Evolutionary conservation across 2,329 filamentous ascomycete genomes (phyloP).

Genomic region (Cercospora beticola): DNA sequence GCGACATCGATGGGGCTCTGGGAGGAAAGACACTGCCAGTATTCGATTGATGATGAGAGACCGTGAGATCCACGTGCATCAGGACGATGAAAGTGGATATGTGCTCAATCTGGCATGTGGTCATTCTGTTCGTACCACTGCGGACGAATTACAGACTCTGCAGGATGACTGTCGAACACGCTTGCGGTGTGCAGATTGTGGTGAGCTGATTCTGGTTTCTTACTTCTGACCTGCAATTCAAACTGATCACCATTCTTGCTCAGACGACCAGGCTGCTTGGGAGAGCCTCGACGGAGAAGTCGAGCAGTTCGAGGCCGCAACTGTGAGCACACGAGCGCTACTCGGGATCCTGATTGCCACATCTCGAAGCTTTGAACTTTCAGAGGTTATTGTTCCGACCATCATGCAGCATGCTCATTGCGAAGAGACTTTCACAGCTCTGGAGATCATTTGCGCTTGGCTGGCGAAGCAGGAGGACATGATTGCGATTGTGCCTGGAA

Average conservation of each 20-base stretch:
- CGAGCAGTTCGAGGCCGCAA: neutral
- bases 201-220: neutral
- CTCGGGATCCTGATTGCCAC: slow-evolving; percentile 1
- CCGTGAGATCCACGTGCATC: neutral
- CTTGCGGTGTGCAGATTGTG: slow-evolving; percentile 4
- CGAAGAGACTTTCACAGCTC: slow-evolving; percentile 10
- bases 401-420: slow-evolving; percentile 8
- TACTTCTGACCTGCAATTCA: neutral
- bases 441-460: slow-evolving; percentile 1
- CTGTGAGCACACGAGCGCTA: neutral
- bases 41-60: neutral
- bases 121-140: neutral
- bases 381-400: neutral
- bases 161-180: neutral
- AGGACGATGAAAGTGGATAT: neutral
- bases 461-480: neutral
- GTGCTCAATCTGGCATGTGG: slow-evolving; percentile 7
- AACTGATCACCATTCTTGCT: neutral
- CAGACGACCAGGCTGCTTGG: slow-evolving; percentile 11
- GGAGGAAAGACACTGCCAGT: neutral
- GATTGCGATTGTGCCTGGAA: neutral
- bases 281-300: slow-evolving; percentile 6
- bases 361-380: slow-evolving; percentile 11
- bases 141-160: neutral
- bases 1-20: slow-evolving; percentile 3